Base-by-base conservation (phyloP, 2,329 filamentous ascomycete genomes). In the Penicillium expansum region DNA sequence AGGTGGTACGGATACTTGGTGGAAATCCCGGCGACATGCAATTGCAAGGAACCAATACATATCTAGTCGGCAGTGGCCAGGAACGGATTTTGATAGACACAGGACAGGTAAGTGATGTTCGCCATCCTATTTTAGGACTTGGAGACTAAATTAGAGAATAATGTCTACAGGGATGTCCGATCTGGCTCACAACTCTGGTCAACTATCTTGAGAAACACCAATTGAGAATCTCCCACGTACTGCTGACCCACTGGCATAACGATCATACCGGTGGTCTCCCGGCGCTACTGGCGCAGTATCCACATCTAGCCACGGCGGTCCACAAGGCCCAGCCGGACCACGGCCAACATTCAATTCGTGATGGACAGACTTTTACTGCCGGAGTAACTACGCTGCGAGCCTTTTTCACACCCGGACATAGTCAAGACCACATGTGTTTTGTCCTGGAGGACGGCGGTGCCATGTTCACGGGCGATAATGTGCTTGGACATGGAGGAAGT, bases 11-110 rank as follows among this genome's bases (percentile, higher is more conserved):
- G 1, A 58, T 80, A 0, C 65, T 79, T 3, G 77, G 77, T 0
- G 72, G 75, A 30, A 80, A 79, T 49, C 65, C 76, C 0, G 77
- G 77, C 9, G 73, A 75, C 62, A 74, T 76, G 63, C 53, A 61
- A 16, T 56, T 74, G 22, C 73, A 76, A 65, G 74, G 74, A 1
- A 74, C 73, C 5, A 74, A 76, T 57, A 75, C 72, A 3, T 76
- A 70, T 58, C 56, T 76, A 16, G 64, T 76, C 10, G 74, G 74
- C 10, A 74, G 67, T 7, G 74, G 74, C 10, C 29, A 52, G 20
- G 4, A 53, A 11, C 56, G 72, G 16, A 58, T 74, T 9, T 51
- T 76, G 11, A 68, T 76, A 38, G 74, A 76, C 48, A 76, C 74
- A 4, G 62, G 59, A 10, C 62, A 56, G 13, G 54, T 56, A 2